Evolutionary conservation across 495 filamentous ascomycete genomes (phyloP).

Genomic region (Talaromyces thailandensis): DNA sequence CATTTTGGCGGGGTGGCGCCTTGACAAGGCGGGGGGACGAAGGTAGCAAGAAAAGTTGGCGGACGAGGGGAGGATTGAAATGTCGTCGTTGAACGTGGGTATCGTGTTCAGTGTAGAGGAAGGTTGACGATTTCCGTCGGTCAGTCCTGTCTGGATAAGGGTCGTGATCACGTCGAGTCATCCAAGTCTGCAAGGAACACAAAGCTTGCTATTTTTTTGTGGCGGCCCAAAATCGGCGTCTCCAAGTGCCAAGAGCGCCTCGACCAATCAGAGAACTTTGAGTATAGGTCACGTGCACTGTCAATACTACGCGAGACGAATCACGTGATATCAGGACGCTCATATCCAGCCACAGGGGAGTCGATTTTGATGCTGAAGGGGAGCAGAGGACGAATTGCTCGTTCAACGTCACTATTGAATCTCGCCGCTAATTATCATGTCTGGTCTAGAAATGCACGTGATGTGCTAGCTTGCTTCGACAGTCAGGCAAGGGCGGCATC

Average conservation of each 20-base stretch:
- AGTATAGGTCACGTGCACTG: conserved; percentile 6
- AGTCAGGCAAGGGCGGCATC: not conserved
- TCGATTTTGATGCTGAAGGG: too few relatives aligned
- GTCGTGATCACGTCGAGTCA: not conserved
- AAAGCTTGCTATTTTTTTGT: conserved; percentile 20
- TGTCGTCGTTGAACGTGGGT: not conserved
- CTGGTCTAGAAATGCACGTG: not conserved
- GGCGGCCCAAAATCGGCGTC: conserved; percentile 42
- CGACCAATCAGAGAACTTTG: not conserved
- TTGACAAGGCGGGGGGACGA: conserved; percentile 17
- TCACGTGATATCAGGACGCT: not conserved
- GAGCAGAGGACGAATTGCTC: not conserved
- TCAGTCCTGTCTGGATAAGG: not conserved
- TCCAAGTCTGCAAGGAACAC: not conserved
- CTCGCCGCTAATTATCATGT: not conserved
- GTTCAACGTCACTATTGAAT: not conserved
- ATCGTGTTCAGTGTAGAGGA: not conserved
- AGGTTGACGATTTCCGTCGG: not conserved
- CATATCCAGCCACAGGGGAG: not conserved
- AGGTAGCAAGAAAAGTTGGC: not conserved
- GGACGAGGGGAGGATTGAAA: not conserved
- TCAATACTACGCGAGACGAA: not conserved
- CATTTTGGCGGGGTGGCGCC: conserved; percentile 57
- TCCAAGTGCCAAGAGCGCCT: conserved; percentile 7
- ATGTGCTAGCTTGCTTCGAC: not conserved